A percentile compares a stretch with the other conserved stretches of the same genome.
Conservation (phyloP, 176 grass and related monocot genomes). For the Secale cereale region DNA sequence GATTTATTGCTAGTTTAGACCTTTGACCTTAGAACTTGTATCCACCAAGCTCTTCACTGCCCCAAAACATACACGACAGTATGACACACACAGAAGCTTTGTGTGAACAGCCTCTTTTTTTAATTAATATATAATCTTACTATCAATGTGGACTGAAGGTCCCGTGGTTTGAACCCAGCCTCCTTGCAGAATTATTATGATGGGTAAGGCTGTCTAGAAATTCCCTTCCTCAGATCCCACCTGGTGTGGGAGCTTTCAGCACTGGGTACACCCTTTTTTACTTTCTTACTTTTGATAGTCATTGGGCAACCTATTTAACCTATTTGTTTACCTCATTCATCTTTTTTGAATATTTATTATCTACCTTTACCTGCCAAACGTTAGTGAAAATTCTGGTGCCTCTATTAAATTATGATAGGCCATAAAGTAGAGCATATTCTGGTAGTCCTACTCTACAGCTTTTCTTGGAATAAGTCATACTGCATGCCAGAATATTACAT, state of each 20-base stretch:
- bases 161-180: no score
- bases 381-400: not conserved
- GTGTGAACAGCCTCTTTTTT: not conserved
- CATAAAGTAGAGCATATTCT: not conserved
- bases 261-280: not conserved
- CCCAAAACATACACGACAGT: not conserved
- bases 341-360: not conserved
- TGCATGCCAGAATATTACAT: slow-evolving; percentile 1
- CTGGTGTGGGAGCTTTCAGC: no score
- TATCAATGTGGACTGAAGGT: no score
- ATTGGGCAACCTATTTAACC: not conserved
- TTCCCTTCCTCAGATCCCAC: no score
- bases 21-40: not conserved
- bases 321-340: not conserved
- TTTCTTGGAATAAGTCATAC: not conserved
- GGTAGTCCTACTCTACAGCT: not conserved
- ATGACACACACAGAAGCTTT: not conserved
- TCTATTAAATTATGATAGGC: not conserved
- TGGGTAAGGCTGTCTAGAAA: no score
- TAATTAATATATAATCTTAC: not conserved
- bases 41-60: not conserved
- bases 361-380: not conserved
- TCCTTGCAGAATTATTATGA: not conserved
- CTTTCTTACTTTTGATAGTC: not conserved
- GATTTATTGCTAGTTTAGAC: not conserved